Conservation (phyloP, 2,329 filamentous ascomycete genomes). For the Verticillium nonalfalfae region DNA sequence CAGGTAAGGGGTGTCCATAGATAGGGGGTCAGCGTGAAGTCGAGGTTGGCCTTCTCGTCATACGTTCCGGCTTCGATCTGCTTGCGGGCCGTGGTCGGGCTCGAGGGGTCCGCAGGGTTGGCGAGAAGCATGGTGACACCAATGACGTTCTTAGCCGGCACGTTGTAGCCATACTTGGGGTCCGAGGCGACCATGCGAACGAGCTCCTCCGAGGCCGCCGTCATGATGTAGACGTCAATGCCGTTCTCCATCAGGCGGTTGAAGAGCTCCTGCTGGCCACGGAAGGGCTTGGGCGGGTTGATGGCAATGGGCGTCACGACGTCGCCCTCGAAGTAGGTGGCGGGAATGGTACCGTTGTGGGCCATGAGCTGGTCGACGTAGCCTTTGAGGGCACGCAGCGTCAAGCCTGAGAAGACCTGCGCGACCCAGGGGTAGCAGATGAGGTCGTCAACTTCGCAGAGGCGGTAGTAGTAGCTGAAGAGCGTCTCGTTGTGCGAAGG, state of each 20-base stretch:
- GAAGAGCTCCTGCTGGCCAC: constrained; percentile 35
- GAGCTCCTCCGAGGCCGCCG: constrained; percentile 34
- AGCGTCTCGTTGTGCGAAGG: constrained; percentile 29
- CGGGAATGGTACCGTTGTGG: constrained; percentile 26
- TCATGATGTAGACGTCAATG: constrained; percentile 34
- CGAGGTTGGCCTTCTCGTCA: constrained; percentile 26
- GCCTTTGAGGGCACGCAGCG: constrained; percentile 36
- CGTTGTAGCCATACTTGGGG: constrained; percentile 37
- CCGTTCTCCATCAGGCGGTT: constrained; percentile 33
- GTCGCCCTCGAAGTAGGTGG: constrained; percentile 28
- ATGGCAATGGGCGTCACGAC: constrained; percentile 20
- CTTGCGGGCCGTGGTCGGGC: constrained; percentile 27
- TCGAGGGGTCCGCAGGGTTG: constrained; percentile 14
- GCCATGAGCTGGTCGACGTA: constrained; percentile 41
- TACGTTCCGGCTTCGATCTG: constrained; percentile 31
- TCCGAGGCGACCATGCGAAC: constrained; percentile 39
- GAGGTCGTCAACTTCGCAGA: constrained; percentile 32
- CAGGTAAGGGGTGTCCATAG: constrained; percentile 36
- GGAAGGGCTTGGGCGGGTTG: constrained; percentile 27
- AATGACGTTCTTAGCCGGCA: constrained; percentile 34
- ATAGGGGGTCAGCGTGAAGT: constrained; percentile 30
- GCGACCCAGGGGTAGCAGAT: constrained; percentile 37
- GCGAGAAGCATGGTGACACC: constrained; percentile 31
- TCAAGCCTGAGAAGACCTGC: constrained; percentile 32
- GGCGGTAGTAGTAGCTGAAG: constrained; percentile 37